Evolutionary conservation across 2,329 filamentous ascomycete species (phyloP).

Genomic region (Neonectria faginata): DNA sequence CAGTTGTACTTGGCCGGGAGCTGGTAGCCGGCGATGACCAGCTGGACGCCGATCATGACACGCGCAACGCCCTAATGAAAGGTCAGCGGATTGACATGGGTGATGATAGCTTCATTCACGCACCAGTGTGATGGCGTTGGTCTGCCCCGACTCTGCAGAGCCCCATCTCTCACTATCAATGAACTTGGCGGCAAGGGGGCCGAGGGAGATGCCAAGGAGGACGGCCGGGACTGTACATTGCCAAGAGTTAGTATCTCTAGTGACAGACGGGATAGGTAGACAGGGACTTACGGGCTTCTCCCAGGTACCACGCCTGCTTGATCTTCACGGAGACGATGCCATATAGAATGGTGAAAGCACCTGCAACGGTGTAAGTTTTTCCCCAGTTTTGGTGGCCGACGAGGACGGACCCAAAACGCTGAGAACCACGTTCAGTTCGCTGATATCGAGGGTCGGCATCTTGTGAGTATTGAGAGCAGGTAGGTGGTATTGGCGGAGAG

Average conservation of each 20-base stretch:
- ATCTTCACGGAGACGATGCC: slow-evolving; percentile 64
- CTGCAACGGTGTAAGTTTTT: slow-evolving; percentile 40
- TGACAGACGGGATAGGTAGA: not conserved
- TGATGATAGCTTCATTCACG: not conserved
- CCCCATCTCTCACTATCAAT: slow-evolving; percentile 55
- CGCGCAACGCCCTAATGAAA: slow-evolving; percentile 58
- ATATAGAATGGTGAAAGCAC: slow-evolving; percentile 61
- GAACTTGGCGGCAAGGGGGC: slow-evolving; percentile 67
- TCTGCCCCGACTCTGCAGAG: slow-evolving; percentile 41
- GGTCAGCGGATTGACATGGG: too few relatives aligned
- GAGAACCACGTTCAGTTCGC: slow-evolving; percentile 65
- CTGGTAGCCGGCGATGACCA: slow-evolving; percentile 73
- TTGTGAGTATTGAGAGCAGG: not conserved
- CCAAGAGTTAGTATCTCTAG: not conserved
- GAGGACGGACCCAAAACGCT: slow-evolving; percentile 55
- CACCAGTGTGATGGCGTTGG: slow-evolving; percentile 55
- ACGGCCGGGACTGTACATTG: slow-evolving; percentile 63
- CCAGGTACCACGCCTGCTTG: slow-evolving; percentile 65
- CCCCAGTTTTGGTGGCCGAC: not conserved
- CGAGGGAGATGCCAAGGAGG: slow-evolving; percentile 64
- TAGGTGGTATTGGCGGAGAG: not conserved
- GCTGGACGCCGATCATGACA: slow-evolving; percentile 71
- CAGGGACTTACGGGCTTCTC: slow-evolving; percentile 61
- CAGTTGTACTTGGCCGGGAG: slow-evolving; percentile 67
- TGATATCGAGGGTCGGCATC: slow-evolving; percentile 55